These are phyloP conservation scores for Annulohypoxylon bovei DNA, from an alignment of 495 filamentous ascomycete genomes.

Conservation along the genomic window DNA sequence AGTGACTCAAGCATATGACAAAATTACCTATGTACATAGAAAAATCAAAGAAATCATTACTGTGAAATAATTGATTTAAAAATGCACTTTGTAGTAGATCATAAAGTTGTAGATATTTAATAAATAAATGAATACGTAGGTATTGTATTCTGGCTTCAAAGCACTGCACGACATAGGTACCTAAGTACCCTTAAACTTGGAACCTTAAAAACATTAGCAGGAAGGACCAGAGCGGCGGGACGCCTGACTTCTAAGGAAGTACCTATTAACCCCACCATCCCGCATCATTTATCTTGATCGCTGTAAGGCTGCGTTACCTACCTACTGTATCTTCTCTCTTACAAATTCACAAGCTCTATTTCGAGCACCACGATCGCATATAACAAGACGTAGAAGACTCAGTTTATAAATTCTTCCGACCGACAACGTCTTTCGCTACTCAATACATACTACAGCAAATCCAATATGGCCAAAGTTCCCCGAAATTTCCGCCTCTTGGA, in stretches of 20 bases:
- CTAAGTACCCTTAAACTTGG: too few species aligned
- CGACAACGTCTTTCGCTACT: background rate
- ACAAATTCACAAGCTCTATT: background rate
- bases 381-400: background rate
- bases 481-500: conserved; percentile 96
- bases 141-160: background rate
- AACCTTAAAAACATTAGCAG: background rate
- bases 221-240: background rate
- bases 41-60: too few species aligned
- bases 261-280: conserved; percentile 33
- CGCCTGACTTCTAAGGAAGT: too few species aligned
- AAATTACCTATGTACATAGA: too few species aligned
- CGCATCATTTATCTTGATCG: conserved; percentile 23
- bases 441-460: background rate
- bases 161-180: too few species aligned
- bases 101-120: too few species aligned
- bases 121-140: too few species aligned
- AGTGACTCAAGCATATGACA: too few species aligned
- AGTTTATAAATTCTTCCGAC: too few species aligned
- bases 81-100: too few species aligned
- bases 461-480: conserved; percentile 78
- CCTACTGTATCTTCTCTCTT: background rate
- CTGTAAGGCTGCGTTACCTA: conserved; percentile 18
- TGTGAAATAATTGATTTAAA: too few species aligned
- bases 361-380: background rate